Percentiles rank a stretch among this genome's conserved stretches.
These are phyloP conservation scores for Boeremia exigua DNA, from an alignment of 2,329 filamentous ascomycete genomes.

Conservation along the genomic window DNA sequence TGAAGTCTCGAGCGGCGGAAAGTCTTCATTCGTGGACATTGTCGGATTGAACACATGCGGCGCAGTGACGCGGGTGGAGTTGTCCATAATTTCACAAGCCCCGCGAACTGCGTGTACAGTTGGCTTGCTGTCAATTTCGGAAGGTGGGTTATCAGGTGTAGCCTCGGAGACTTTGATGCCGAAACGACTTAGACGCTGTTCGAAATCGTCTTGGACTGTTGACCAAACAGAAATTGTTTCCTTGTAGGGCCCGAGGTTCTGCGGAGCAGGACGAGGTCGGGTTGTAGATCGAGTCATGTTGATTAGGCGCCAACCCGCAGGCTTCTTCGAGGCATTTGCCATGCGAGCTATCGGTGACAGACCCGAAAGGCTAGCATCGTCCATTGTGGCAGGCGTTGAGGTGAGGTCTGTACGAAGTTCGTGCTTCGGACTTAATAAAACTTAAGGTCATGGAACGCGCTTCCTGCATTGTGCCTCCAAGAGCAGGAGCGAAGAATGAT, in stretches of 20 bases:
- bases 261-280: background rate
- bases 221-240: background rate
- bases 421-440: too few species aligned
- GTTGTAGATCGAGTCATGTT: background rate
- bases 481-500: background rate
- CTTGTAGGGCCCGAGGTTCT: background rate
- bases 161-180: constrained; percentile 11
- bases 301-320: background rate
- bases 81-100: background rate
- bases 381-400: background rate
- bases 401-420: background rate
- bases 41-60: background rate
- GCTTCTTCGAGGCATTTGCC: background rate
- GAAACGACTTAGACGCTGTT: constrained; percentile 5
- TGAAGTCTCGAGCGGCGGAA: background rate
- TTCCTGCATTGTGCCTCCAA: background rate
- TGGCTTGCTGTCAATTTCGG: background rate
- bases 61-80: background rate
- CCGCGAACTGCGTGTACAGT: background rate
- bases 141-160: background rate
- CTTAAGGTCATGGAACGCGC: too few species aligned
- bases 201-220: constrained; percentile 8
- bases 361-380: background rate
- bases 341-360: background rate
- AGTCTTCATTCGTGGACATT: background rate